Evolutionary conservation across 2,329 filamentous ascomycete species (phyloP).

Genomic region (Penicillium sp.): DNA sequence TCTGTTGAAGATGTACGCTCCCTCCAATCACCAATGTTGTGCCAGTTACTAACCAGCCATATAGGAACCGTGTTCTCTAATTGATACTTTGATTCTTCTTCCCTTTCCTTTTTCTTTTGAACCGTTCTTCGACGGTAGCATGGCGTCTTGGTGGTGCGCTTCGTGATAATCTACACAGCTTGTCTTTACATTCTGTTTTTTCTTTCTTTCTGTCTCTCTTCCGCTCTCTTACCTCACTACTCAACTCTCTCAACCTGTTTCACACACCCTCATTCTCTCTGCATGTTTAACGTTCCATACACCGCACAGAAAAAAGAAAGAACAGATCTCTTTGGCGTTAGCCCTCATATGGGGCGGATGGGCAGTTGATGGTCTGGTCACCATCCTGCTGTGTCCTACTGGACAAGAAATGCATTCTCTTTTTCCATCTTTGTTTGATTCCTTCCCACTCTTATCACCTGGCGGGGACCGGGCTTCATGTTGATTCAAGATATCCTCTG

Average conservation of each 20-base stretch:
- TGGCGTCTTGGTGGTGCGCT: slow-evolving; percentile 16
- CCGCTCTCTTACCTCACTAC: not conserved
- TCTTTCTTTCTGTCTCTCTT: not conserved
- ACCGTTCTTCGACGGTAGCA: not conserved
- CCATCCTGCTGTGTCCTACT: not conserved
- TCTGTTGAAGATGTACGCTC: slow-evolving; percentile 56
- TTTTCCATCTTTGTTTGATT: slow-evolving; percentile 14
- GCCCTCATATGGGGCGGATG: slow-evolving; percentile 4
- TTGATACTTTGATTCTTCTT: not conserved
- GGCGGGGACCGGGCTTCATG: slow-evolving; percentile 4
- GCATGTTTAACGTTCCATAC: too few species aligned
- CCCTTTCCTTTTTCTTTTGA: not conserved
- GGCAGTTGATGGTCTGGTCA: slow-evolving; percentile 10
- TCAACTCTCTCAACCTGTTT: not conserved
- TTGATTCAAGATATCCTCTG: slow-evolving; percentile 25
- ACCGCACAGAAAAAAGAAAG: not conserved
- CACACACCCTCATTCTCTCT: not conserved
- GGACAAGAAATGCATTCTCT: slow-evolving; percentile 1
- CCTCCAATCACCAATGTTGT: not conserved
- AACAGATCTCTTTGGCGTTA: slow-evolving; percentile 11
- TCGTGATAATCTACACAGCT: not conserved
- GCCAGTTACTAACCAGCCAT: not conserved
- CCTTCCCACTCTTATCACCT: not conserved
- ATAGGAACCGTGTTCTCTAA: slow-evolving; percentile 35
- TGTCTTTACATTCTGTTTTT: not conserved